phyloP scores from a whole-genome alignment of 2,329 filamentous ascomycete species.

The Hypomyces perniciosus region DNA sequence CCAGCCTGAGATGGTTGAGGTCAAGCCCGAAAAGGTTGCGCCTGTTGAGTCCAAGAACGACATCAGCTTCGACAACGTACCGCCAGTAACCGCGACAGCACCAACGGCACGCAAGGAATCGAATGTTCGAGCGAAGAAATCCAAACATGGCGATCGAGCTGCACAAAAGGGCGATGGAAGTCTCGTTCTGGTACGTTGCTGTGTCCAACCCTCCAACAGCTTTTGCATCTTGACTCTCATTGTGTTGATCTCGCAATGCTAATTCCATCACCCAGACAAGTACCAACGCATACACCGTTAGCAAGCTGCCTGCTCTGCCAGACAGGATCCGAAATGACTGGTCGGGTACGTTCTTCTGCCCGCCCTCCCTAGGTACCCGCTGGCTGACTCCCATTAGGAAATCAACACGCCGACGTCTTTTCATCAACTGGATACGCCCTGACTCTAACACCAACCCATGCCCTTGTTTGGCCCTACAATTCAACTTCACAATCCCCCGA shows the following conservation, averaged over 20 bases:
- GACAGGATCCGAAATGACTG: conserved; percentile 64
- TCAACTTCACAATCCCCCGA: conserved; percentile 62
- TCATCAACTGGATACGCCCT: conserved; percentile 68
- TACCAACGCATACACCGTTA: conserved; percentile 78
- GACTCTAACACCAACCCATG: conserved; percentile 72
- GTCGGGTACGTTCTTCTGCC: conserved; percentile 48
- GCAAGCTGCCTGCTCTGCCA: conserved; percentile 76
- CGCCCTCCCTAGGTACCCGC: conserved; percentile 9
- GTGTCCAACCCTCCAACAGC: background rate
- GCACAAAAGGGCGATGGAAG: conserved; percentile 61
- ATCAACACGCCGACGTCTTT: conserved; percentile 61
- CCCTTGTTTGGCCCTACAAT: conserved; percentile 86
- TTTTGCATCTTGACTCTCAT: conserved; percentile 17
- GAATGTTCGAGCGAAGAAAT: conserved; percentile 56
- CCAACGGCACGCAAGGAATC: conserved; percentile 46
- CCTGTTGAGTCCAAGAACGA: conserved; percentile 41
- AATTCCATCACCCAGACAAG: conserved; percentile 55
- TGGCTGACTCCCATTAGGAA: conserved; percentile 36
- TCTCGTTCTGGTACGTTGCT: conserved; percentile 53
- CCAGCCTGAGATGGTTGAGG: conserved; percentile 49
- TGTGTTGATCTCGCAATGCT: conserved; percentile 7
- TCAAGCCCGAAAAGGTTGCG: conserved; percentile 47
- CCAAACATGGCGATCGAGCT: conserved; percentile 55
- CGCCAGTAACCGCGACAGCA: conserved; percentile 24
- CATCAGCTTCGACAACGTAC: conserved; percentile 34